A percentile compares a stretch with the other conserved stretches of the same genome.
phyloP scores from a whole-genome alignment of 2,329 filamentous ascomycete species.

The Xylaria sp. region DNA sequence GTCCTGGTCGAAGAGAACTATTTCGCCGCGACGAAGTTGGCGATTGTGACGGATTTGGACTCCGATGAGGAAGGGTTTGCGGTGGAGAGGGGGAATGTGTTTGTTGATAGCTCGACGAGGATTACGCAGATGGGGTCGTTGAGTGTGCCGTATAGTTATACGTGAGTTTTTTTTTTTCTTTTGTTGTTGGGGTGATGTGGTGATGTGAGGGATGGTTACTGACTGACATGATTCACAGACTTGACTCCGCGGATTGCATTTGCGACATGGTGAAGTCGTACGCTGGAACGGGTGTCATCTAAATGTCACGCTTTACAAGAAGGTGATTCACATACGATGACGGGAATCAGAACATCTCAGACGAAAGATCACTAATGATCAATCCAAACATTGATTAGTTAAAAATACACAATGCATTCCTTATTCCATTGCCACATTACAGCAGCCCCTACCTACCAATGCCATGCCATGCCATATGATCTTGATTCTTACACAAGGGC shows the following conservation, averaged over 20 bases:
- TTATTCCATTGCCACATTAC: no score
- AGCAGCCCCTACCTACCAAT: no score
- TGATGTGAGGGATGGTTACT: no score
- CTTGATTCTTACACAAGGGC: no score
- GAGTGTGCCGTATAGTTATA: conserved; percentile 35
- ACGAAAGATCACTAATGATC: no score
- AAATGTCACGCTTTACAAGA: not conserved
- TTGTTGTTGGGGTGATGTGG: not conserved
- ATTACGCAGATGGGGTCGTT: conserved; percentile 34
- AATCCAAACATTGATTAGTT: no score
- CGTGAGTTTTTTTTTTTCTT: conserved; percentile 24
- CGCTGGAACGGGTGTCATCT: conserved; percentile 13
- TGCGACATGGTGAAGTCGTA: conserved; percentile 21
- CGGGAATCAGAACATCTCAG: no score
- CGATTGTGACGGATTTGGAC: conserved; percentile 40
- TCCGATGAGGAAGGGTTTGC: conserved; percentile 42
- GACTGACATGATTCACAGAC: conserved; percentile 6
- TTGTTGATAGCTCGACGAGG: conserved; percentile 33
- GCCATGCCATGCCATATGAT: no score
- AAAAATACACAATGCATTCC: no score
- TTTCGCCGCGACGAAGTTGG: conserved; percentile 41
- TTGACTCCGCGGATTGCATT: conserved; percentile 21
- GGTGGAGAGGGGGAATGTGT: conserved; percentile 41
- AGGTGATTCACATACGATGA: no score
- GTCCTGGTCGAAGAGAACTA: conserved; percentile 48